These are phyloP conservation scores for Gossypium herbaceum DNA, from an alignment of 345 rosid genomes.

Conservation along the genomic window DNA sequence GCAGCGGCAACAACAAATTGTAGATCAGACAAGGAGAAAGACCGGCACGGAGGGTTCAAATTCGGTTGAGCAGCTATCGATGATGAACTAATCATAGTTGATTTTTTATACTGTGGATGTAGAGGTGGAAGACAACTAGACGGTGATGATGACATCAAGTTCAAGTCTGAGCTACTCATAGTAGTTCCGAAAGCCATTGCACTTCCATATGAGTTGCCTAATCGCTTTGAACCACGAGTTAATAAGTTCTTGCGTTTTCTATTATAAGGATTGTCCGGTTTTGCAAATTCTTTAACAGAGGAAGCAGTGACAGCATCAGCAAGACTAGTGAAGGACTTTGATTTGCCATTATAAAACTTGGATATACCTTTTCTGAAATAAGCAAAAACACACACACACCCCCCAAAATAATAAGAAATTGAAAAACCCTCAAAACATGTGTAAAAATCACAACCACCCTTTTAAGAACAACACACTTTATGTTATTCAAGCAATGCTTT, in stretches of 20 bases:
- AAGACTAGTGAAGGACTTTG: slow-evolving; percentile 48
- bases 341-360: slow-evolving; percentile 39
- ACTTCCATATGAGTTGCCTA: slow-evolving; percentile 1
- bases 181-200: not conserved
- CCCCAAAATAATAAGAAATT: not conserved
- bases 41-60: slow-evolving; percentile 17
- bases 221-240: slow-evolving; percentile 17
- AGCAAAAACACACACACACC: not conserved
- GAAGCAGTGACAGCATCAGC: slow-evolving; percentile 31
- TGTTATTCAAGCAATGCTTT: not conserved
- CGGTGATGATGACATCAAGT: slow-evolving; percentile 8
- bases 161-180: slow-evolving; percentile 6
- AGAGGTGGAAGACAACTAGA: slow-evolving; percentile 33
- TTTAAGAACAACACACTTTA: not conserved
- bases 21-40: too few species aligned
- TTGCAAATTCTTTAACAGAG: slow-evolving; percentile 32
- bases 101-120: slow-evolving; percentile 28
- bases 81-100: slow-evolving; percentile 12
- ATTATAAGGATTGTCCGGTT: slow-evolving; percentile 35
- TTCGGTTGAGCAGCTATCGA: slow-evolving; percentile 12
- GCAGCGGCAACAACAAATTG: too few species aligned
- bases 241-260: slow-evolving; percentile 36
- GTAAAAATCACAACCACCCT: not conserved
- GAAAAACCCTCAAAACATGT: not conserved
- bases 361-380: slow-evolving; percentile 38